Evolutionary conservation across 371 early-diverging fungal species (phyloP), one percentile per base, ranked within the genome.

Genomic region (Coemansia sp.): DNA sequence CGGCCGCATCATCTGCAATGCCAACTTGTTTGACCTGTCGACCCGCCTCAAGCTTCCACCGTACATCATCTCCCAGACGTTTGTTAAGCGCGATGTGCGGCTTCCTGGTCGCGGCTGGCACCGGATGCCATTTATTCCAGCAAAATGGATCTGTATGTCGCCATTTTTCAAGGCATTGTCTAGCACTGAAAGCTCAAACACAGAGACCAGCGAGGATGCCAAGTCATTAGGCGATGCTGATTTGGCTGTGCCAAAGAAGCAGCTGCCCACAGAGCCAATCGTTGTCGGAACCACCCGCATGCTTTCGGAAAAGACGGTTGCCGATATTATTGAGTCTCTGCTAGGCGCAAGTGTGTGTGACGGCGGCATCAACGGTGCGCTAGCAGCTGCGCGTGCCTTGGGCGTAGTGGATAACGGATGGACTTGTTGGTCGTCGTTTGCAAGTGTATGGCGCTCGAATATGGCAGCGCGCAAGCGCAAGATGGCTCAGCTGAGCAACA

Each of bases 301-400:
- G 49, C 70, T 92, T 12, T 89, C 91, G 1, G 90, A 93, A 65
- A 95, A 97, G 67, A 87, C 87, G 0, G 73, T 94, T 39, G 97
- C 97, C 1, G 97, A 97, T 83, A 80, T 92, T 44, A 86, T 97
- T 0, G 97, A 97, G 74, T 93, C 96, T 0, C 76, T 91, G 4
- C 74, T 98, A 23, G 97, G 96, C 0, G 96, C 96, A 0, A 85
- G 89, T 15, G 84, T 87, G 49, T 40, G 88, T 1, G 81, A 84
- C 36, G 83, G 85, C 11, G 93, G 93, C 0, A 73, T 83, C 1
- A 82, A 80, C 28, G 84, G 82, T 1, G 95, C 90, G 0, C 79
- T 93, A 11, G 72, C 36, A 3, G 63, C 67, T 2, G 77, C 73
- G 1, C 67, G 63, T 29, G 29, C 72, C 13, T 32, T 81, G 49